These are phyloP conservation scores for Phytophthora hibernalis DNA, from an alignment of 352 stramenopile species.

Conservation along the genomic window DNA sequence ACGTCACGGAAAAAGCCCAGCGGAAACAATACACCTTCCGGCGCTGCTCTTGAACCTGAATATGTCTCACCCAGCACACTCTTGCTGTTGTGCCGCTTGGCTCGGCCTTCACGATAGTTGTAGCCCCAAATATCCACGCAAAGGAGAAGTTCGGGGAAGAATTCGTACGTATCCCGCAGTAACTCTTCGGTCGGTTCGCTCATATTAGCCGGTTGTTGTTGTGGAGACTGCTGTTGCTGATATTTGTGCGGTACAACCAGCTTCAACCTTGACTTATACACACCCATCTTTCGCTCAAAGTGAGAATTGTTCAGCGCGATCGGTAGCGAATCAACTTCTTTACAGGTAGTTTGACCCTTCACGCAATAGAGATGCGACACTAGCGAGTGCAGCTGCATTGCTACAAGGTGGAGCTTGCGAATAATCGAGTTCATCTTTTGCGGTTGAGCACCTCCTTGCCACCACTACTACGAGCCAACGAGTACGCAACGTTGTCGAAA, in stretches of 20 bases:
- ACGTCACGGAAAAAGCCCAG: constrained; percentile 53
- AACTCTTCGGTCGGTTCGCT: constrained; percentile 57
- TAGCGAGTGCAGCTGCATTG: constrained; percentile 77
- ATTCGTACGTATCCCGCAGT: constrained; percentile 66
- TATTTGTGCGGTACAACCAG: constrained; percentile 64
- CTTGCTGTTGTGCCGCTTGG: constrained; percentile 28
- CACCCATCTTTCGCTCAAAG: constrained; percentile 78
- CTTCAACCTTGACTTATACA: constrained; percentile 76
- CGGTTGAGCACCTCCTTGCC: constrained; percentile 70
- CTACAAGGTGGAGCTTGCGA: constrained; percentile 78
- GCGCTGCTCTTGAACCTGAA: constrained; percentile 2
- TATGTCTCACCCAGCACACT: constrained; percentile 15
- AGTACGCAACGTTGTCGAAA: constrained; percentile 80
- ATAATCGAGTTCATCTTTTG: constrained; percentile 89
- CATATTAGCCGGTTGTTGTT: constrained; percentile 20
- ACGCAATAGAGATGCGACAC: constrained; percentile 78
- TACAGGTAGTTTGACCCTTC: constrained; percentile 54
- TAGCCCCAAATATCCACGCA: constrained; percentile 74
- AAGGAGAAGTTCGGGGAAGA: constrained; percentile 73
- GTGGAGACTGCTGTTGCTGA: constrained; percentile 36
- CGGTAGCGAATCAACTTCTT: constrained; percentile 62
- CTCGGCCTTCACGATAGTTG: constrained; percentile 48
- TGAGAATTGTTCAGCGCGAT: constrained; percentile 74
- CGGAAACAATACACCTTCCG: constrained; percentile 41
- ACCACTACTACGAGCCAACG: constrained; percentile 61